Percentiles rank a stretch among this genome's conserved stretches.
Conservation (phyloP, 768 basidiomycete species). For the Auriculariales sp. region DNA sequence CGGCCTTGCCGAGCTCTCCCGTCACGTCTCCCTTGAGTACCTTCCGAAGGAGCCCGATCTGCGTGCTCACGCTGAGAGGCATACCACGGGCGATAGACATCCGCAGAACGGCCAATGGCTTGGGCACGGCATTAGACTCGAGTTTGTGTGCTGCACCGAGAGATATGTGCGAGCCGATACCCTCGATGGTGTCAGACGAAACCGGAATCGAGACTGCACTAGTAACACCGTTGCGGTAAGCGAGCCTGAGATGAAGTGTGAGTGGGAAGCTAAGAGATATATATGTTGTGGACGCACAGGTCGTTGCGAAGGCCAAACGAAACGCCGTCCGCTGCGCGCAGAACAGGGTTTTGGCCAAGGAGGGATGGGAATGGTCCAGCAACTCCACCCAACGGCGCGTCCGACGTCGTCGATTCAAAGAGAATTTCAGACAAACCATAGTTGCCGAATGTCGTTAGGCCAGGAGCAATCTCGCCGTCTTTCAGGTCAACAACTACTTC, state of each 20-base stretch:
- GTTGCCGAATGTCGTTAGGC: constrained; percentile 49
- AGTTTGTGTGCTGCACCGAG: constrained; percentile 45
- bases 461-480: constrained; percentile 52
- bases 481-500: constrained; percentile 36
- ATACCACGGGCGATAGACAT: constrained; percentile 31
- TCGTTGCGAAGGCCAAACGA: constrained; percentile 30
- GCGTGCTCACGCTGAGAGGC: constrained; percentile 45
- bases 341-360: constrained; percentile 23
- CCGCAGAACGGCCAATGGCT: constrained; percentile 47
- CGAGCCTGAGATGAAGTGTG: constrained; percentile 30
- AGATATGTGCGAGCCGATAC: constrained; percentile 50
- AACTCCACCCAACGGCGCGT: constrained; percentile 49
- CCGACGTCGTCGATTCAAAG: constrained; percentile 52
- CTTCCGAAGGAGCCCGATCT: constrained; percentile 43
- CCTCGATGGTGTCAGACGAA: constrained; percentile 39
- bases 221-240: constrained; percentile 64
- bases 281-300: constrained; percentile 22
- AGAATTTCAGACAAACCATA: constrained; percentile 59
- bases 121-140: constrained; percentile 41
- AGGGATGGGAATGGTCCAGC: constrained; percentile 38
- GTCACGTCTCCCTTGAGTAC: constrained; percentile 18
- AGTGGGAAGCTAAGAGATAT: background rate
- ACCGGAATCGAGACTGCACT: constrained; percentile 47
- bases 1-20: constrained; percentile 15
- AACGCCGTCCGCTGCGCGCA: constrained; percentile 55